A percentile compares a stretch with the other conserved stretches of the same genome.
Evolutionary conservation across 108 stramenopile species (phyloP).

Genomic region (Skeletonema tropicum): DNA sequence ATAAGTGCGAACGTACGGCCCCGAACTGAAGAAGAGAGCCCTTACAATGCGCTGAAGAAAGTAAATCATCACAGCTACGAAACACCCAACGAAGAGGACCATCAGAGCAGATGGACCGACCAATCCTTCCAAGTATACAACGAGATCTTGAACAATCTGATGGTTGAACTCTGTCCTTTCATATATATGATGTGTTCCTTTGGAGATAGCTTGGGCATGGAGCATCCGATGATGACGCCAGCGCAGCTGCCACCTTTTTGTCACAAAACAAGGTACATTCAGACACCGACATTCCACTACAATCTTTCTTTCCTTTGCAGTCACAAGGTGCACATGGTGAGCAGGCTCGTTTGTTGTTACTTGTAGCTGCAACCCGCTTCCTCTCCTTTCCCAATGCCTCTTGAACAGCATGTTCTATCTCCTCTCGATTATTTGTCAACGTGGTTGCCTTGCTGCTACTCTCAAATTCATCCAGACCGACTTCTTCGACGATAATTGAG

Average conservation of each 20-base stretch:
- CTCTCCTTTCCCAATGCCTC: slow-evolving; percentile 62
- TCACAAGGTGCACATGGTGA: slow-evolving; percentile 28
- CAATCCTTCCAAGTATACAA: slow-evolving; percentile 17
- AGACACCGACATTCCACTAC: slow-evolving; percentile 9
- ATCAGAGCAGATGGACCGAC: slow-evolving; percentile 30
- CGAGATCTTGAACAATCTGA: slow-evolving; percentile 3
- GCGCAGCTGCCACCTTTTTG: slow-evolving; percentile 13
- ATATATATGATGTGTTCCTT: background rate
- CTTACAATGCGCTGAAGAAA: slow-evolving; percentile 12
- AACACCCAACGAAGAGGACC: slow-evolving; percentile 28
- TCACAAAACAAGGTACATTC: slow-evolving; percentile 31
- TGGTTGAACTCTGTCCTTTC: slow-evolving; percentile 3
- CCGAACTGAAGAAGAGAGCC: slow-evolving; percentile 22
- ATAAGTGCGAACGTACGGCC: slow-evolving; percentile 31
- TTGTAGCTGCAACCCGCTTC: slow-evolving; percentile 1
- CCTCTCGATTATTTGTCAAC: slow-evolving; percentile 31
- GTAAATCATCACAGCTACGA: slow-evolving; percentile 17
- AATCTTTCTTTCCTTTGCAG: slow-evolving; percentile 17
- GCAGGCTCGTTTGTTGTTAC: slow-evolving; percentile 11
- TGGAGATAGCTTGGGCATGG: slow-evolving; percentile 8
- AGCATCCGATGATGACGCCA: slow-evolving; percentile 1
- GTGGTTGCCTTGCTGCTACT: slow-evolving; percentile 50
- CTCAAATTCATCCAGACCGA: slow-evolving; percentile 72
- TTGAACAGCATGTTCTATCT: slow-evolving; percentile 50
- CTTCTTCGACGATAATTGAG: slow-evolving; percentile 82